phyloP scores from a whole-genome alignment of 2,329 filamentous ascomycete genomes.

The Escovopsis sp. region DNA sequence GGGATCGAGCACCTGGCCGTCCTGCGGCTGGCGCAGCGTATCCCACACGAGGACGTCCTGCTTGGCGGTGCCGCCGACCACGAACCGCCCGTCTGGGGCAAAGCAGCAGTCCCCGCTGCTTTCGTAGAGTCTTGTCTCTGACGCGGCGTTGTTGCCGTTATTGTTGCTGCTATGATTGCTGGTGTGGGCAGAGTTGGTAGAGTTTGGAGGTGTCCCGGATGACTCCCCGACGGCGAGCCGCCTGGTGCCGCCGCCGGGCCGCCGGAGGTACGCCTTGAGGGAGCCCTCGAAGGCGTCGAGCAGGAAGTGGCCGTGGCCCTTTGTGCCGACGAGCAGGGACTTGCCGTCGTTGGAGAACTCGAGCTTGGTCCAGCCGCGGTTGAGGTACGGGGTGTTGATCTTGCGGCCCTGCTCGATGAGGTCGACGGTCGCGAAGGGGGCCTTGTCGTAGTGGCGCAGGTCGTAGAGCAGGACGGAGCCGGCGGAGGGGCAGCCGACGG shows the following conservation, averaged over 20 bases:
- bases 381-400: slow-evolving; percentile 39
- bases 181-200: slow-evolving; percentile 5
- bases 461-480: slow-evolving; percentile 82
- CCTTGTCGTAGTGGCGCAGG: slow-evolving; percentile 81
- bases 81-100: slow-evolving; percentile 74
- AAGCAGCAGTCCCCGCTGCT: slow-evolving; percentile 73
- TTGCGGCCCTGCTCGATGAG: slow-evolving; percentile 41
- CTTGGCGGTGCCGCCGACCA: slow-evolving; percentile 57
- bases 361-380: slow-evolving; percentile 71
- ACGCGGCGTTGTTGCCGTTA: slow-evolving; percentile 19
- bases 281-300: slow-evolving; percentile 84
- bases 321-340: slow-evolving; percentile 67
- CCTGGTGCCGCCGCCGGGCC: slow-evolving; percentile 36
- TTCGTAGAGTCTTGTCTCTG: slow-evolving; percentile 26
- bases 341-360: slow-evolving; percentile 97
- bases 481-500: slow-evolving; percentile 67
- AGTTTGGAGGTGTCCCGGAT: too few species aligned
- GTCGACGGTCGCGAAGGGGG: slow-evolving; percentile 77
- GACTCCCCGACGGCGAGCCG: slow-evolving; percentile 39
- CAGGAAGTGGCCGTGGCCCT: slow-evolving; percentile 71
- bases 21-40: slow-evolving; percentile 39
- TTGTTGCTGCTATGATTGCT: too few species aligned
- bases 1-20: slow-evolving; percentile 47
- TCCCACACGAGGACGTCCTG: slow-evolving; percentile 80
- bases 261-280: slow-evolving; percentile 57